These are phyloP conservation scores for Camellia sinensis DNA, from an alignment of 148 eudicot species.

Conservation along the genomic window DNA sequence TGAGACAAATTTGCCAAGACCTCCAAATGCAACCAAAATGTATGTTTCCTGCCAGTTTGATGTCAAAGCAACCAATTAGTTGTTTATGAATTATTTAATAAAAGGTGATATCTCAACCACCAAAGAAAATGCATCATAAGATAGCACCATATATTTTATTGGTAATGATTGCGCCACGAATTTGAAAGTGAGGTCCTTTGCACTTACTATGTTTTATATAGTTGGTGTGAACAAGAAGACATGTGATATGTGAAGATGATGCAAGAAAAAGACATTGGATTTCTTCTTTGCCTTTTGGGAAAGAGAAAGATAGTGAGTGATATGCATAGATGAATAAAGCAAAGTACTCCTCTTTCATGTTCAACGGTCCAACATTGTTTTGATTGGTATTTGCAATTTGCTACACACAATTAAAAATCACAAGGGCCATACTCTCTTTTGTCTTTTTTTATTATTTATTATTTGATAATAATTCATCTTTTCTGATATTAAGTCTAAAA, in stretches of 20 bases:
- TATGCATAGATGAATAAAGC: background rate
- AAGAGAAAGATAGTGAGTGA: background rate
- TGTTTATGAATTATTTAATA: background rate
- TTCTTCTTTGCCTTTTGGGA: background rate
- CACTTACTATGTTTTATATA: background rate
- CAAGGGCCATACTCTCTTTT: no score
- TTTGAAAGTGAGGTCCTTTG: background rate
- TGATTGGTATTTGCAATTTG: background rate
- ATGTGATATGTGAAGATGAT: background rate
- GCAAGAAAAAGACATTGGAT: background rate
- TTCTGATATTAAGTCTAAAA: no score
- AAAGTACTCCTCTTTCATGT: background rate
- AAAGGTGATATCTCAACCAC: background rate
- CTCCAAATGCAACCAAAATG: no score
- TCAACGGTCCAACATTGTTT: background rate
- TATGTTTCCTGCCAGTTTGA: no score
- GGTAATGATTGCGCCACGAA: conserved; percentile 9
- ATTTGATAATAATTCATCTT: no score
- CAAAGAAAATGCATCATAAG: background rate
- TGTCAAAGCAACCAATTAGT: background rate
- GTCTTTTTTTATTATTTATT: no score
- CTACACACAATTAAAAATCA: no score
- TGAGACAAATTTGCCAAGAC: no score
- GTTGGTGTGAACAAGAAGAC: background rate
- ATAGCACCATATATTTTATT: background rate